Base-by-base conservation (phyloP, 2,329 filamentous ascomycete genomes). In the Phialocephala subalpina region DNA sequence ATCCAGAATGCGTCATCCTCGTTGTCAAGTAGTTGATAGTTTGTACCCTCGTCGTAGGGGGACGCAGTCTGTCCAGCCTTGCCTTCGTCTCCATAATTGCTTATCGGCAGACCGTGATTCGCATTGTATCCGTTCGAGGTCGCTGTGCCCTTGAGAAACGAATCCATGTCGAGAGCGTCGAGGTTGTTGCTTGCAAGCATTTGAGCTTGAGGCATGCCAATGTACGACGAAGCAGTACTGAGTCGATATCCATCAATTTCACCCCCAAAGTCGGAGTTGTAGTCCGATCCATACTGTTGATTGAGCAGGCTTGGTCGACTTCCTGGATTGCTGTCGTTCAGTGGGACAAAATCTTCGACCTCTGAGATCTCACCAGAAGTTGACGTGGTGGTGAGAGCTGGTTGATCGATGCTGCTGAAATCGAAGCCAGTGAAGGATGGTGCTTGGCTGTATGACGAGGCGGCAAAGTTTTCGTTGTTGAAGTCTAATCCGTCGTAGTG, bases 281-380 rank as follows among this genome's bases (percentile, higher is more conserved):
- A 73, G 68, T 80, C 73, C 58, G 78, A 75, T 57, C 77, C 75
- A 69, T 76, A 77, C 63, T 77, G 72, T 64, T 82, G 79, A 59
- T 79, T 80, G 59, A 83, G 77, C 66, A 85, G 68, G 56, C 70
- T 67, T 64, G 71, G 75, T 59, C 72, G 73, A 59, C 67, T 68
- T 22, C 63, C 60, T 11, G 49, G 8, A 52, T 56, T 77, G 38
- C 80, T 79, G 68, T 82, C 80, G 69, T 79, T 79, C 47, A 80
- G 77, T 53, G 78, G 77, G 27, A 79, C 76, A 58, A 84, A 83
- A 70, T 90, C 88, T 67, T 90, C 89, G 5, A 87, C 87, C 74
- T 90, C 88, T 11, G 88, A 90, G 9, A 90, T 87, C 67, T 91
- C 88, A 40, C 88, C 88, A 14, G 88, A 91, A 9, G 87, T 90